Base-by-base conservation (phyloP, 1,284 basidiomycete genomes). In the Megacollybia platyphylla region DNA sequence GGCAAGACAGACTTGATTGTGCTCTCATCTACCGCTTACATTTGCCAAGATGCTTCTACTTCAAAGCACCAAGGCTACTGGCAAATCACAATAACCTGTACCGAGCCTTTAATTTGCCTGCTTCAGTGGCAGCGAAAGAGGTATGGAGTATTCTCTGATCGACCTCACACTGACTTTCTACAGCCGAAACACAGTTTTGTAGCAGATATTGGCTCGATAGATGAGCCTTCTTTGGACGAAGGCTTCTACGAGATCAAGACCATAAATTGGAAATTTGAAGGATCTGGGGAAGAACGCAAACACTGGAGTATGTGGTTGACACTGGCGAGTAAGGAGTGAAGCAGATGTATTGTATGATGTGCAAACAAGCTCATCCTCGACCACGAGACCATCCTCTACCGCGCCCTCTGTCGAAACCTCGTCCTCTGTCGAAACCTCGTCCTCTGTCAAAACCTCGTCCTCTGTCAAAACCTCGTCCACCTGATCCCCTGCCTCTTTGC, bases 41-140 rank as follows among this genome's bases (percentile, higher is more conserved):
- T n/a, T 43, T 4, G 15, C 31, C 20, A 24, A 87, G 85, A 42
- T 82, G 86, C 54, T 76, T 92, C 55, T 50, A 70, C 26, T 94
- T 94, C 51, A 65, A 73, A 7, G 79, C 78, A 34, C 74, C 81
- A 1, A 52, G 75, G 18, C 83, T 88, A 40, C 68, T 94, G 2
- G 87, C 87, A 2, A 86, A 80, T 76, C 91, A 94, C 57, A 93
- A 93, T 55, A 92, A 92, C 53, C 58, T 89, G 2, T 93, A 92
- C 56, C 76, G 90, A 26, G 77, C 86, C 28, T 80, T 70, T 52
- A 73, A 71, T 48, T 59, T 71, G 30, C 72, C 76, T 0, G 54
- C 68, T 2, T 66, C 65, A 2, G 55, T 62, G 8, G 54, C 58
- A n/a, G 55, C 53, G 2, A 52, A 51, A 37, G 62, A 67, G 52